phyloP scores from a whole-genome alignment of 306 rosid genomes.

The Carpinus fangiana region DNA sequence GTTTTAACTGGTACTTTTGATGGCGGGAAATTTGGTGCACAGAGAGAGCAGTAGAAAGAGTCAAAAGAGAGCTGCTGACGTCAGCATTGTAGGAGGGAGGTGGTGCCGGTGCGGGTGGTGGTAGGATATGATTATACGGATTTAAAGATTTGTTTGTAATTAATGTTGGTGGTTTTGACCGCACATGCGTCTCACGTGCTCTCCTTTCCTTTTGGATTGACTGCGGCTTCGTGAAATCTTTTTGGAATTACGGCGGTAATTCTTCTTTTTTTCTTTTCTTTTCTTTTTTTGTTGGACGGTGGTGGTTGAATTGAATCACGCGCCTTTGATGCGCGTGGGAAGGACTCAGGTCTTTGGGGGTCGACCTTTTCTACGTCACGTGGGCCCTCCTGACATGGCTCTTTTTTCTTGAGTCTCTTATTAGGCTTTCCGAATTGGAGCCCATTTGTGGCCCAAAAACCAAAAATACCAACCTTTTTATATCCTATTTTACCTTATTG shows the following conservation, averaged over 20 bases:
- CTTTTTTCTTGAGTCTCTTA: not conserved
- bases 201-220: not conserved
- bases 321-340: not conserved
- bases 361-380: not conserved
- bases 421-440: not conserved
- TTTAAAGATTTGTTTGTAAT: not conserved
- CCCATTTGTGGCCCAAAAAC: not conserved
- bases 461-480: not conserved
- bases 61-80: not conserved
- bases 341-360: not conserved
- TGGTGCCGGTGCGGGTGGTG: not conserved
- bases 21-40: not conserved
- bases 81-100: not conserved
- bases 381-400: conserved; percentile 11
- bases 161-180: not conserved
- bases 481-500: too few species aligned
- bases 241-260: not conserved
- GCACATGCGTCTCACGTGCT: conserved; percentile 19
- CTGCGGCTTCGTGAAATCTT: not conserved
- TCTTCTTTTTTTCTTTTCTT: not conserved
- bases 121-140: conserved; percentile 17
- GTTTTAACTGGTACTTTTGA: not conserved
- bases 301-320: not conserved
- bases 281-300: not conserved
- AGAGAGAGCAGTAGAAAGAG: too few species aligned